These are phyloP conservation scores for Aspergillus neoniger DNA, from an alignment of 2,329 filamentous ascomycete species.

Conservation along the genomic window DNA sequence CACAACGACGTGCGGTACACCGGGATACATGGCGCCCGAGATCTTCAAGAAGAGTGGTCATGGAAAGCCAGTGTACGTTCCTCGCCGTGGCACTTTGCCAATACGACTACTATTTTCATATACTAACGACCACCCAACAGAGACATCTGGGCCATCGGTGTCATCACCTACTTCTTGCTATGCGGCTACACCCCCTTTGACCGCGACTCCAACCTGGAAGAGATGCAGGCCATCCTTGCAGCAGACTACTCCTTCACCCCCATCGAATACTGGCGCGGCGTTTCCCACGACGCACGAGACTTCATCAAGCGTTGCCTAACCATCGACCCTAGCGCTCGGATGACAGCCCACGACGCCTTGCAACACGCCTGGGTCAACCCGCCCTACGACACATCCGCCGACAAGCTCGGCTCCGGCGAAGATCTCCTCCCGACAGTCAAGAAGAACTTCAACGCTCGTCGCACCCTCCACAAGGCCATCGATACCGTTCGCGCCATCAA, in stretches of 20 bases:
- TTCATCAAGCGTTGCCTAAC: constrained; percentile 93
- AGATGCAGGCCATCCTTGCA: constrained; percentile 98
- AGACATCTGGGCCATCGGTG: constrained; percentile 96
- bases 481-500: constrained; percentile 70
- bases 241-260: constrained; percentile 97
- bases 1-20: constrained; percentile 95
- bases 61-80: constrained; percentile 83
- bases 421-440: constrained; percentile 67
- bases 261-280: constrained; percentile 92
- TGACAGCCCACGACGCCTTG: constrained; percentile 81
- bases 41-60: constrained; percentile 99
- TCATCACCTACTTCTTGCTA: constrained; percentile 97
- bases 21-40: constrained; percentile 98
- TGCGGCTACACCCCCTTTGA: constrained; percentile 99
- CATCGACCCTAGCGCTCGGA: constrained; percentile 80
- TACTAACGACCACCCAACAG: constrained; percentile 37
- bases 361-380: constrained; percentile 66
- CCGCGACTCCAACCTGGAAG: constrained; percentile 93
- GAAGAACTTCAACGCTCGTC: constrained; percentile 69
- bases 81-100: not conserved
- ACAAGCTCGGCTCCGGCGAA: constrained; percentile 42
- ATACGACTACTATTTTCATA: not conserved
- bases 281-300: constrained; percentile 80
- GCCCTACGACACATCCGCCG: constrained; percentile 48
- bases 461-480: constrained; percentile 67